A percentile compares a stretch with the other conserved stretches of the same genome.
These are phyloP conservation scores for Russula abietina DNA, from an alignment of 768 basidiomycete genomes.

Conservation along the genomic window DNA sequence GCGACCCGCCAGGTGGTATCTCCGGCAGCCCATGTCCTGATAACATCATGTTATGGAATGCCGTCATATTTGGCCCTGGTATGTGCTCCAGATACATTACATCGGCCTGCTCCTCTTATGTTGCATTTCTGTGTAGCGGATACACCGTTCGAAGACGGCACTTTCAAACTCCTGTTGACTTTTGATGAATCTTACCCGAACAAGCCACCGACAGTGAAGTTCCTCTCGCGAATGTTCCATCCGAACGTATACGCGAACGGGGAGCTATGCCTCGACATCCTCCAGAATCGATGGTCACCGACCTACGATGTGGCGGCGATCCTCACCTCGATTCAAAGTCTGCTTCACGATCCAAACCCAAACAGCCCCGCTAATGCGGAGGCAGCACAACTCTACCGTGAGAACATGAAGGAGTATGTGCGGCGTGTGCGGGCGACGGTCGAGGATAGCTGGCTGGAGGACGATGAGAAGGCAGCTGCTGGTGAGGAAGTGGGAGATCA, in stretches of 20 bases:
- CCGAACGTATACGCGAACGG: slow-evolving; percentile 99
- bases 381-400: slow-evolving; percentile 92
- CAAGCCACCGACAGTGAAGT: slow-evolving; percentile 96
- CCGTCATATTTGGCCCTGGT: slow-evolving; percentile 99
- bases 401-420: slow-evolving; percentile 99
- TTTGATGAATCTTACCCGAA: slow-evolving; percentile 99
- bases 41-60: slow-evolving; percentile 99
- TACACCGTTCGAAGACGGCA: slow-evolving; percentile 98
- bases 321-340: slow-evolving; percentile 90
- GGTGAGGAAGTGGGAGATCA: slow-evolving; percentile 34
- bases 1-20: slow-evolving; percentile 93
- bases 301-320: slow-evolving; percentile 99
- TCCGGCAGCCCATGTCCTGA: slow-evolving; percentile 96
- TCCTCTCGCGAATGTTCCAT: slow-evolving; percentile 97
- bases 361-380: slow-evolving; percentile 98
- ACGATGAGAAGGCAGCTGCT: slow-evolving; percentile 58
- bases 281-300: slow-evolving; percentile 98
- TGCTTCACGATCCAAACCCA: slow-evolving; percentile 97
- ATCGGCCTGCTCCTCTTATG: not conserved
- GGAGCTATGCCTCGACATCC: slow-evolving; percentile 95
- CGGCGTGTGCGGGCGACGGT: slow-evolving; percentile 88
- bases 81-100: slow-evolving; percentile 28
- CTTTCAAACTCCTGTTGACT: slow-evolving; percentile 90
- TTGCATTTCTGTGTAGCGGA: slow-evolving; percentile 54
- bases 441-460: slow-evolving; percentile 92